A percentile compares a stretch with the other conserved stretches of the same genome.
phyloP scores from a whole-genome alignment of 73 alveolate species.

The Paraurostyla sp. region DNA sequence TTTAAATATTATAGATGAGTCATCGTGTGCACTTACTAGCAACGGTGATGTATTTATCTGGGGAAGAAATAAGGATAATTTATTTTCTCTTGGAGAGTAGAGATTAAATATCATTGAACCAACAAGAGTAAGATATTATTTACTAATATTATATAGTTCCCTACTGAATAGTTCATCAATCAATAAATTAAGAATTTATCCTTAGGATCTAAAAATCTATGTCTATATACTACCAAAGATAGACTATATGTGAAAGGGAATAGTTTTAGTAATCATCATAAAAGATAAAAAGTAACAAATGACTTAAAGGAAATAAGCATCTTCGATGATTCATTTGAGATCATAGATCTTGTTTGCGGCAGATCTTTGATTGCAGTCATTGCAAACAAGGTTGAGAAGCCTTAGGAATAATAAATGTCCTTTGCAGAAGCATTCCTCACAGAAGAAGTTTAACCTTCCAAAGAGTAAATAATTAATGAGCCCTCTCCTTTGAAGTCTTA shows the following conservation, averaged over 20 bases:
- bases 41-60: constrained; percentile 70
- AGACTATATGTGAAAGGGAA: constrained; percentile 16
- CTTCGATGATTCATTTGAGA: constrained; percentile 6
- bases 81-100: constrained; percentile 20
- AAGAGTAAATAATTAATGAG: not conserved
- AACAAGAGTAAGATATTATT: constrained; percentile 48
- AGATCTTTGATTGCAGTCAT: constrained; percentile 48
- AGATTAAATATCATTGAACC: constrained; percentile 34
- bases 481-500: not conserved
- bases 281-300: not conserved
- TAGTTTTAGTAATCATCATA: not conserved
- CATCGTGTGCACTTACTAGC: constrained; percentile 62
- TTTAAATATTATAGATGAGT: constrained; percentile 57
- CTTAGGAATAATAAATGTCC: not conserved
- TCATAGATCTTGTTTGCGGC: constrained; percentile 47
- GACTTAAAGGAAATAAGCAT: not conserved
- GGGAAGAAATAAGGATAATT: constrained; percentile 73
- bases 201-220: constrained; percentile 1
- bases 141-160: constrained; percentile 22
- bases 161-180: constrained; percentile 14
- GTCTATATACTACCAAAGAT: constrained; percentile 10
- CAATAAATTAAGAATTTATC: not conserved
- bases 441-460: not conserved
- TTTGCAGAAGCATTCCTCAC: not conserved
- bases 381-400: constrained; percentile 39